Evolutionary conservation across 441 rosid species (phyloP).

Genomic region (Theobroma grandiflorum): DNA sequence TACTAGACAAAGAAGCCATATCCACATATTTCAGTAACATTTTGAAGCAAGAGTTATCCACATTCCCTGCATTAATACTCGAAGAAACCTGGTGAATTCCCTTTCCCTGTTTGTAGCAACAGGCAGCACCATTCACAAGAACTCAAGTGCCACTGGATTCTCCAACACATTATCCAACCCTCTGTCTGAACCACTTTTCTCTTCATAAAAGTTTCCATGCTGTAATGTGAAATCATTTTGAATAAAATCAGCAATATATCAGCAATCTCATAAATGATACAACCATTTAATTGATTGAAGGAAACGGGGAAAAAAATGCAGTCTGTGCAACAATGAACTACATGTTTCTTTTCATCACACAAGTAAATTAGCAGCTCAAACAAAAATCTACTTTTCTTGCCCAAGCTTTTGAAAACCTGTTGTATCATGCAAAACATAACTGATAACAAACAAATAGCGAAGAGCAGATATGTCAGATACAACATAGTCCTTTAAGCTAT

Average conservation of each 20-base stretch:
- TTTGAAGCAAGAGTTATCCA: constrained; percentile 31
- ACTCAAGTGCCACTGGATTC: constrained; percentile 31
- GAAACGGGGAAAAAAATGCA: background rate
- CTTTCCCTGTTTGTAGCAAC: constrained; percentile 8
- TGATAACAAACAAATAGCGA: background rate
- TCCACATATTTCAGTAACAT: constrained; percentile 40
- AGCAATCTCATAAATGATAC: background rate
- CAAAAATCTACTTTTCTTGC: background rate
- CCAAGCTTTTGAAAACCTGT: background rate
- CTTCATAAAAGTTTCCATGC: constrained; percentile 69
- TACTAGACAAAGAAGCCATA: constrained; percentile 28
- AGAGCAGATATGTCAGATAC: background rate
- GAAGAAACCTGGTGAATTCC: constrained; percentile 16
- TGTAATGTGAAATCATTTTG: constrained; percentile 32
- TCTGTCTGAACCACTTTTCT: constrained; percentile 10
- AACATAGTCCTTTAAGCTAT: background rate
- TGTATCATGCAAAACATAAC: background rate
- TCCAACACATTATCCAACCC: background rate
- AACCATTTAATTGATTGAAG: background rate
- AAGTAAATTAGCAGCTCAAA: background rate
- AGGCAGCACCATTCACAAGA: constrained; percentile 24
- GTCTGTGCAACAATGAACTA: background rate
- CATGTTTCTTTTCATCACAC: background rate
- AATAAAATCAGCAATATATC: background rate
- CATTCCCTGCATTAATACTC: constrained; percentile 40